Evolutionary conservation across 2,329 filamentous ascomycete genomes (phyloP).

Genomic region (Ciborinia camelliae): DNA sequence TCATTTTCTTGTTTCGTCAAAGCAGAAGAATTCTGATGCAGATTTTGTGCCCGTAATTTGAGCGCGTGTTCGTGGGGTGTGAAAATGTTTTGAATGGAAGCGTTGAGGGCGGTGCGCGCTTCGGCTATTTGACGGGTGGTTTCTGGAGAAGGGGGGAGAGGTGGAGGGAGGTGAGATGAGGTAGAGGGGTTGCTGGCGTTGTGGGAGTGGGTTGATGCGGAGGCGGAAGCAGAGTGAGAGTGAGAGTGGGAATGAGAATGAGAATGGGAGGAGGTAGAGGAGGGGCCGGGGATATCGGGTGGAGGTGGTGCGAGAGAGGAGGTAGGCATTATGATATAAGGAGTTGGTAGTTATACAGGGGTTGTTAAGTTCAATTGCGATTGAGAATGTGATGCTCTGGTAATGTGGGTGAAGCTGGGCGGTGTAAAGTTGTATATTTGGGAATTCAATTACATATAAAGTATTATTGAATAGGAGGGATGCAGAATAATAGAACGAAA

Average conservation of each 20-base stretch:
- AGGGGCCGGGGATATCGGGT: neutral
- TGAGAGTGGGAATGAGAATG: neutral
- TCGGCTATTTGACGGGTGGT: conserved; percentile 45
- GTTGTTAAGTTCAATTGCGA: neutral
- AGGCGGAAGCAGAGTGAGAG: conserved; percentile 1
- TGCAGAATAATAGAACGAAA: neutral
- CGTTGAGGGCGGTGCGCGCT: conserved; percentile 57
- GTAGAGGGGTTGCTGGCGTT: conserved; percentile 12
- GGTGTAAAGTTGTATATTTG: neutral
- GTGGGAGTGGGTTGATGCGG: conserved; percentile 10
- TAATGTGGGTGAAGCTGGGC: neutral
- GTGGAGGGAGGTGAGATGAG: conserved; percentile 10
- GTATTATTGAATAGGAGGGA: neutral
- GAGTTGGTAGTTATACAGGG: neutral
- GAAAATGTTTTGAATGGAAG: conserved; percentile 52
- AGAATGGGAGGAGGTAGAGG: neutral
- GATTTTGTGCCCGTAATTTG: conserved; percentile 61
- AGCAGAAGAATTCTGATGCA: conserved; percentile 66
- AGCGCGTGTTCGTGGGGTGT: conserved; percentile 68
- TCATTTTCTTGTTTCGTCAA: conserved; percentile 66
- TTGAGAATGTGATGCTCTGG: neutral
- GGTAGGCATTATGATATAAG: conserved; percentile 11
- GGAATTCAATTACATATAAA: neutral
- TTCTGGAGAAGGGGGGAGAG: conserved; percentile 29
- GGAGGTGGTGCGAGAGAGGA: conserved; percentile 11